Percentiles rank a stretch among this genome's conserved stretches.
Evolutionary conservation across 2,329 filamentous ascomycete species (phyloP).

Genomic region (Xylariaceae sp.): DNA sequence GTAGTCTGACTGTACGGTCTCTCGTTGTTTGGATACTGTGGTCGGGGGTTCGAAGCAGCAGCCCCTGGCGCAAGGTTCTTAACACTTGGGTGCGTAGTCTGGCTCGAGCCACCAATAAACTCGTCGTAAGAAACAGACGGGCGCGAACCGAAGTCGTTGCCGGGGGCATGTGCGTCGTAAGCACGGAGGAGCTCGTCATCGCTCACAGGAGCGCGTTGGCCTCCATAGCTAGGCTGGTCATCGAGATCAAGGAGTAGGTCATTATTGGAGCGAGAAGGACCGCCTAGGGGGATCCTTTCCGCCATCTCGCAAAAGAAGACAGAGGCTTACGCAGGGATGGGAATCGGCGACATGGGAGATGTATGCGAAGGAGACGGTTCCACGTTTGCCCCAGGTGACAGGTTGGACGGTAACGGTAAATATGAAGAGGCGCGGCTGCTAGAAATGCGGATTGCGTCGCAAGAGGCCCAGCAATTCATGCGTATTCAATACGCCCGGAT

Average conservation of each 20-base stretch:
- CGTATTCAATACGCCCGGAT: constrained; percentile 9
- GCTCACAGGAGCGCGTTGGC: constrained; percentile 70
- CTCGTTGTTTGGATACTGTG: constrained; percentile 42
- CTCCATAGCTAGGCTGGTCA: constrained; percentile 65
- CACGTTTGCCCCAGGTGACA: constrained; percentile 5
- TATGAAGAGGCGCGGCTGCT: constrained; percentile 7
- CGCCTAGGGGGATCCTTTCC: constrained; percentile 52
- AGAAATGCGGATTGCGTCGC: constrained; percentile 8
- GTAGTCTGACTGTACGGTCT: constrained; percentile 68
- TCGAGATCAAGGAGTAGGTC: constrained; percentile 71
- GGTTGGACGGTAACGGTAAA: background rate
- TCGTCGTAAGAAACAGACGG: constrained; percentile 92
- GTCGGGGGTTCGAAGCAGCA: constrained; percentile 27
- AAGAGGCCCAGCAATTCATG: constrained; percentile 9
- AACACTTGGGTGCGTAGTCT: constrained; percentile 44
- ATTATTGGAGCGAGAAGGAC: constrained; percentile 42
- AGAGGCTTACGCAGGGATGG: constrained; percentile 26
- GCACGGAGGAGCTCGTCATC: constrained; percentile 75
- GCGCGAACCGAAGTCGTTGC: constrained; percentile 56
- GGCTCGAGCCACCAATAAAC: constrained; percentile 67
- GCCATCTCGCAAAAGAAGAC: constrained; percentile 52
- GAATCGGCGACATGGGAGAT: constrained; percentile 31
- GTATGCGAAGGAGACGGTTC: constrained; percentile 1
- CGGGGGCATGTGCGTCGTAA: constrained; percentile 58
- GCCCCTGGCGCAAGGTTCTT: constrained; percentile 35